A percentile compares a stretch with the other conserved stretches of the same genome.
Evolutionary conservation across 2,329 filamentous ascomycete genomes (phyloP).

Genomic region (Lachnellula occidentalis): DNA sequence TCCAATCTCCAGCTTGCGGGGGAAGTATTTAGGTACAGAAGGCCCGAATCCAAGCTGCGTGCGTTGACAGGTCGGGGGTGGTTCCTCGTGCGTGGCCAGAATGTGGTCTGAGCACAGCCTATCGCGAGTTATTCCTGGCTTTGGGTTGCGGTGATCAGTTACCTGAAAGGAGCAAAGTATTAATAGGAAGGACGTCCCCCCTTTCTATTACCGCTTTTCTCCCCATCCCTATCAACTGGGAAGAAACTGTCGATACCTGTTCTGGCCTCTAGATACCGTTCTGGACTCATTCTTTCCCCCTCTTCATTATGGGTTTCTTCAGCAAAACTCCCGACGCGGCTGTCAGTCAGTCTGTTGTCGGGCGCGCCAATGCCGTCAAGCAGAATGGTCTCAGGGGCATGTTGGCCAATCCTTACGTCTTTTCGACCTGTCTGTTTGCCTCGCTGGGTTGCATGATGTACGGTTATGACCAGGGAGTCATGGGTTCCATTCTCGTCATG

Average conservation of each 20-base stretch:
- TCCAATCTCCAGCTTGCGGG: background rate
- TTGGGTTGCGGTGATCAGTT: background rate
- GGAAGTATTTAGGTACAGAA: background rate
- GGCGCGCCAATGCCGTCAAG: slow-evolving; percentile 34
- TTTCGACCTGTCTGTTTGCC: slow-evolving; percentile 33
- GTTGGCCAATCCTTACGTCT: slow-evolving; percentile 37
- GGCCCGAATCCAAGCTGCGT: background rate
- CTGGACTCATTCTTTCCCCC: background rate
- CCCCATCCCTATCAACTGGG: background rate
- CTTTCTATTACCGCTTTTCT: background rate
- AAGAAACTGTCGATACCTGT: too few species aligned
- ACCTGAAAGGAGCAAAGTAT: background rate
- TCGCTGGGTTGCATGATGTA: slow-evolving; percentile 27
- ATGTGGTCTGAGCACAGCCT: too few species aligned
- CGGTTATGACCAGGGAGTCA: slow-evolving; percentile 34
- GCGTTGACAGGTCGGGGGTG: background rate
- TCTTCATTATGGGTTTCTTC: background rate
- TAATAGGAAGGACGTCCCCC: background rate
- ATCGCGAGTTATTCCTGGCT: too few species aligned
- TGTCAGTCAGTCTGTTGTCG: slow-evolving; percentile 35
- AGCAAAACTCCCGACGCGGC: slow-evolving; percentile 2
- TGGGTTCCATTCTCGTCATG: slow-evolving; percentile 33
- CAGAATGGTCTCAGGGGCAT: slow-evolving; percentile 35
- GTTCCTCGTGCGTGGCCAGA: background rate
- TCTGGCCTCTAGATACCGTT: background rate